Percentiles rank a stretch among this genome's conserved stretches.
These are phyloP conservation scores for Penicillium sp. DNA, from an alignment of 2,329 filamentous ascomycete species.

Conservation along the genomic window DNA sequence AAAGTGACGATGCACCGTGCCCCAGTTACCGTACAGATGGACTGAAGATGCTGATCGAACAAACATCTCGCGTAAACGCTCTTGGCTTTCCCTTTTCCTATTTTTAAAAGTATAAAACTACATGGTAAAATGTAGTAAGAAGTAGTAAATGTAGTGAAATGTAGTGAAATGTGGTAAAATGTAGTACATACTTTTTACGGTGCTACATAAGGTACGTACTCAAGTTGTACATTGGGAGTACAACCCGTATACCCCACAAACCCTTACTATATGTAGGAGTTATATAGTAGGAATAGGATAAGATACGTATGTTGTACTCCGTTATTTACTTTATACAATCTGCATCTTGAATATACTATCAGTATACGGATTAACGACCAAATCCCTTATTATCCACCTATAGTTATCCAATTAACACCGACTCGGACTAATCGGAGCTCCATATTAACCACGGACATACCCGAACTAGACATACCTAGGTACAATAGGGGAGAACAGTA, in stretches of 20 bases:
- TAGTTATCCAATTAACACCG: neutral
- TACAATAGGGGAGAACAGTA: neutral
- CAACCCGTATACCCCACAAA: slow-evolving; percentile 1
- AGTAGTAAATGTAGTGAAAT: neutral
- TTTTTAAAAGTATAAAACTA: no score
- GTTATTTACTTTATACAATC: neutral
- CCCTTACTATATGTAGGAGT: neutral
- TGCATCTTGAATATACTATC: neutral
- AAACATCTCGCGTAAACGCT: slow-evolving; percentile 1
- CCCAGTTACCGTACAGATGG: slow-evolving; percentile 1
- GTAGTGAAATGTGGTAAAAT: neutral
- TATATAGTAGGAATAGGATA: neutral
- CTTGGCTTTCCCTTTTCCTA: neutral
- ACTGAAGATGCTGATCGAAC: slow-evolving; percentile 11
- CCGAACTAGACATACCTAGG: neutral
- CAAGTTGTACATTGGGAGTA: neutral
- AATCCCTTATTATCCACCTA: neutral
- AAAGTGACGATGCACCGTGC: slow-evolving; percentile 11
- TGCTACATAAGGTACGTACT: neutral
- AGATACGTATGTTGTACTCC: neutral
- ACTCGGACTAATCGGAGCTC: neutral
- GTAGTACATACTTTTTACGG: neutral
- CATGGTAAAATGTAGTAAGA: no score
- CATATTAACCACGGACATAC: neutral
- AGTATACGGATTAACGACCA: neutral